These are phyloP conservation scores for Penicillium olsonii DNA, from an alignment of 2,329 filamentous ascomycete genomes.

Conservation along the genomic window DNA sequence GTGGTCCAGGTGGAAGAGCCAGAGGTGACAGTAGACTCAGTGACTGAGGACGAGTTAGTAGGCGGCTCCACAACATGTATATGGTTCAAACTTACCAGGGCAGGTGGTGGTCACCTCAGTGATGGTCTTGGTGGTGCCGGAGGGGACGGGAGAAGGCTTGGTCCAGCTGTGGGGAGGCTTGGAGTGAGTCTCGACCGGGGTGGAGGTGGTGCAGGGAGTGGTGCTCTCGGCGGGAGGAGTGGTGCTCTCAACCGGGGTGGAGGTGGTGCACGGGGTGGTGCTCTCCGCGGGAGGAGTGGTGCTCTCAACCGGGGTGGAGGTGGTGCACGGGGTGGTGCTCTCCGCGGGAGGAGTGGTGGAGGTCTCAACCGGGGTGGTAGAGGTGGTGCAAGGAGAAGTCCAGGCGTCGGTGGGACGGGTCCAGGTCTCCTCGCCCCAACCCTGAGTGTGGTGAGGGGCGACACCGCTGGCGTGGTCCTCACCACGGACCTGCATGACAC, in stretches of 20 bases:
- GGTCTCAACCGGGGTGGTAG: not conserved
- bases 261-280: slow-evolving; percentile 7
- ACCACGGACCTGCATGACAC: slow-evolving; percentile 32
- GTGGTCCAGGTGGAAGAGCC: slow-evolving; percentile 30
- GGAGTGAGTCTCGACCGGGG: slow-evolving; percentile 29
- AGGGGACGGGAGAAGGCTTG: slow-evolving; percentile 10
- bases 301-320: slow-evolving; percentile 5
- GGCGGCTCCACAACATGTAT: not conserved
- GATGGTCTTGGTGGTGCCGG: slow-evolving; percentile 31
- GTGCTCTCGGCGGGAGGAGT: not conserved
- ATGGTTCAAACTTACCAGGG: slow-evolving; percentile 30
- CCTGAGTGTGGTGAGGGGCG: slow-evolving; percentile 3
- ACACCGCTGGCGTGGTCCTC: slow-evolving; percentile 11
- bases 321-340: slow-evolving; percentile 13
- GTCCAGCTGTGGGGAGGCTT: slow-evolving; percentile 1
- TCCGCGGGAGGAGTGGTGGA: not conserved
- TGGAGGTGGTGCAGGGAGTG: slow-evolving; percentile 15
- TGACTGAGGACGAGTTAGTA: slow-evolving; percentile 23
- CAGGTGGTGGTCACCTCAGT: slow-evolving; percentile 37
- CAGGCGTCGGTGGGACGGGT: slow-evolving; percentile 6
- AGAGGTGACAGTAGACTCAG: slow-evolving; percentile 31
- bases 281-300: slow-evolving; percentile 6
- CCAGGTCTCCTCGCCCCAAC: slow-evolving; percentile 12
- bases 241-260: slow-evolving; percentile 3
- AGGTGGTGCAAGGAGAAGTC: slow-evolving; percentile 5